Percentiles rank a stretch among this genome's conserved stretches.
Evolutionary conservation across 805 yeast genomes (phyloP).

Genomic region (Metschnikowia orientalis): DNA sequence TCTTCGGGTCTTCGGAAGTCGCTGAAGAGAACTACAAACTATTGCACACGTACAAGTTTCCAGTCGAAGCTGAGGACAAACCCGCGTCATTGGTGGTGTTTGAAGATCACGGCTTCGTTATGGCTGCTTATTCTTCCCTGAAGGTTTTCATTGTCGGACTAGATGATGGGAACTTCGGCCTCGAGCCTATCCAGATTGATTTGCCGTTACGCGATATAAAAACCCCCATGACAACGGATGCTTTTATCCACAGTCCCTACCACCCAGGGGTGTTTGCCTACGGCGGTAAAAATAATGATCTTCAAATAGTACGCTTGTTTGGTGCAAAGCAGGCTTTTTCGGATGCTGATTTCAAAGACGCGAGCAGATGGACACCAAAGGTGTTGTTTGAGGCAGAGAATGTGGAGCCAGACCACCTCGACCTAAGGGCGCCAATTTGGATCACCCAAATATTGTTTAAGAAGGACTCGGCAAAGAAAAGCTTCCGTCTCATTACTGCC

Average conservation of each 20-base stretch:
- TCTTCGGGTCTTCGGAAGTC: conserved; percentile 18
- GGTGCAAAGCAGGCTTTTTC: conserved; percentile 18
- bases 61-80: conserved; percentile 21
- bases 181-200: conserved; percentile 27
- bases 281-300: conserved; percentile 84
- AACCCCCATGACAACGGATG: conserved; percentile 35
- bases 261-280: conserved; percentile 57
- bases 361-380: conserved; percentile 16
- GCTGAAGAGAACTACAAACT: conserved; percentile 36
- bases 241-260: conserved; percentile 46
- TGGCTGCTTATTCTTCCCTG: conserved; percentile 47
- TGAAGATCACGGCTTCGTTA: conserved; percentile 26
- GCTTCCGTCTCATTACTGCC: conserved; percentile 55
- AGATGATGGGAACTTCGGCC: conserved; percentile 26
- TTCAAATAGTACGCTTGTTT: conserved; percentile 45
- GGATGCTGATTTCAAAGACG: conserved; percentile 16
- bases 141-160: conserved; percentile 37
- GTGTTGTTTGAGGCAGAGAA: conserved; percentile 68
- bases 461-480: conserved; percentile 28
- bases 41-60: conserved; percentile 29
- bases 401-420: conserved; percentile 75
- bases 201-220: conserved; percentile 7
- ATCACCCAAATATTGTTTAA: conserved; percentile 53
- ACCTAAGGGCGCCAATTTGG: conserved; percentile 81
- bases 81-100: conserved; percentile 32